These are phyloP conservation scores for Sclerotiophoma versabilis DNA, from an alignment of 2,329 filamentous ascomycete species.

Conservation along the genomic window DNA sequence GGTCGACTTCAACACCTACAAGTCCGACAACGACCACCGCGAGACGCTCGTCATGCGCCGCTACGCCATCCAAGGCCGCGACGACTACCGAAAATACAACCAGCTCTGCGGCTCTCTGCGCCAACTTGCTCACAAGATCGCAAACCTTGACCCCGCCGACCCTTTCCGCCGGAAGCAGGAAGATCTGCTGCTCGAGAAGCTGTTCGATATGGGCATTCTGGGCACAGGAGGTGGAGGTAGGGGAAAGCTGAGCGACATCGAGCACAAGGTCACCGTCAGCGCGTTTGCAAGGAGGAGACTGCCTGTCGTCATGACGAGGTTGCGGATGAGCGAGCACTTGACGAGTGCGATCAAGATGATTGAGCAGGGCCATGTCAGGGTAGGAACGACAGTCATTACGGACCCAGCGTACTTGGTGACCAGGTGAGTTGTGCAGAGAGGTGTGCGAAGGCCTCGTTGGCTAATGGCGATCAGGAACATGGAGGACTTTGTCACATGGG, in stretches of 20 bases:
- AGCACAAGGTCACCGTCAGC: constrained; percentile 86
- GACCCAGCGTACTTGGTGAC: constrained; percentile 91
- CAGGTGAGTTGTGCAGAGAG: constrained; percentile 41
- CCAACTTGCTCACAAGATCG: constrained; percentile 87
- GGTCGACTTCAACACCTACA: constrained; percentile 94
- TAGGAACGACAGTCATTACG: constrained; percentile 88
- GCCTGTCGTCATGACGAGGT: constrained; percentile 87
- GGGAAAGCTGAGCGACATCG: constrained; percentile 72
- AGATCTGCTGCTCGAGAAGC: constrained; percentile 84
- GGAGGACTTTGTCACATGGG: constrained; percentile 97
- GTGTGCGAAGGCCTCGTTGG: background rate
- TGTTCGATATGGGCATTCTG: constrained; percentile 90
- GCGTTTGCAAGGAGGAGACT: constrained; percentile 85
- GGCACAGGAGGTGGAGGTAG: constrained; percentile 69
- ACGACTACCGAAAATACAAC: constrained; percentile 73
- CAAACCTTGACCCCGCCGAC: constrained; percentile 80
- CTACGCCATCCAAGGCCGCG: constrained; percentile 84
- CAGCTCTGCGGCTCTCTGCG: constrained; percentile 69
- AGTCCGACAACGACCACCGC: constrained; percentile 85
- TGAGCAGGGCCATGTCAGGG: constrained; percentile 91
- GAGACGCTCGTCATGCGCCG: constrained; percentile 80
- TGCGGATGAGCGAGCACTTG: constrained; percentile 91
- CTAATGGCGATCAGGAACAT: constrained; percentile 64
- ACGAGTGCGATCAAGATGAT: constrained; percentile 82
- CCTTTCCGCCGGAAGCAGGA: constrained; percentile 84